These are phyloP conservation scores for Xylaria sp. DNA, from an alignment of 2,329 filamentous ascomycete species.

Conservation along the genomic window DNA sequence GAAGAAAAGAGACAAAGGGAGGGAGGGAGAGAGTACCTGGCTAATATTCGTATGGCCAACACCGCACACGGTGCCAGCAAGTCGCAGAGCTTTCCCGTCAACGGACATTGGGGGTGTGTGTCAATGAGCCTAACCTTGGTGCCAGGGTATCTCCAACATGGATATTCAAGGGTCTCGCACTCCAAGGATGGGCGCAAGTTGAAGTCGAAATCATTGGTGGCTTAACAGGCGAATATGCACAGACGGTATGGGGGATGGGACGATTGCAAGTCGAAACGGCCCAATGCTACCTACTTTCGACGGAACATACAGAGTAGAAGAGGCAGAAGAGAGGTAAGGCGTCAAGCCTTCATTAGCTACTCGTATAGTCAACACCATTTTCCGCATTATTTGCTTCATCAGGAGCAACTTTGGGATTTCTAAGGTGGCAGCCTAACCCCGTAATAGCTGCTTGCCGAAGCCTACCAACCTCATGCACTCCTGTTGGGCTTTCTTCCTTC, in stretches of 20 bases:
- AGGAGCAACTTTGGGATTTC: not conserved
- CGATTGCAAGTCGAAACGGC: not conserved
- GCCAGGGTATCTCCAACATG: slow-evolving; percentile 20
- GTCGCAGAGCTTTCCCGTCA: not conserved
- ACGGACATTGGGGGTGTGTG: slow-evolving; percentile 7
- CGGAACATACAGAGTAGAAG: too few species aligned
- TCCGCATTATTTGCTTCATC: too few species aligned
- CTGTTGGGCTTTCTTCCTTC: not conserved
- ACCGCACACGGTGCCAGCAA: not conserved
- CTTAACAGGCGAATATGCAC: not conserved
- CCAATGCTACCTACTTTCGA: not conserved
- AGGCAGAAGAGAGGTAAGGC: not conserved
- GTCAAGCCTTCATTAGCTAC: not conserved
- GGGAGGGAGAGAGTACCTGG: too few species aligned
- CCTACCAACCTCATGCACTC: not conserved
- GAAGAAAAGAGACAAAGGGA: too few species aligned
- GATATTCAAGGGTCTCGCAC: not conserved
- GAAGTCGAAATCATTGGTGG: not conserved
- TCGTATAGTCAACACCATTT: too few species aligned
- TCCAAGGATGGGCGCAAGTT: too few species aligned
- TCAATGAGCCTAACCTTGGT: slow-evolving; percentile 12
- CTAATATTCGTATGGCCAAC: not conserved
- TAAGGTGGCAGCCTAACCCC: too few species aligned
- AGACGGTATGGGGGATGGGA: not conserved
- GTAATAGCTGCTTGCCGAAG: too few species aligned